phyloP scores from a whole-genome alignment of 345 rosid species.

The Brassica cretica region DNA sequence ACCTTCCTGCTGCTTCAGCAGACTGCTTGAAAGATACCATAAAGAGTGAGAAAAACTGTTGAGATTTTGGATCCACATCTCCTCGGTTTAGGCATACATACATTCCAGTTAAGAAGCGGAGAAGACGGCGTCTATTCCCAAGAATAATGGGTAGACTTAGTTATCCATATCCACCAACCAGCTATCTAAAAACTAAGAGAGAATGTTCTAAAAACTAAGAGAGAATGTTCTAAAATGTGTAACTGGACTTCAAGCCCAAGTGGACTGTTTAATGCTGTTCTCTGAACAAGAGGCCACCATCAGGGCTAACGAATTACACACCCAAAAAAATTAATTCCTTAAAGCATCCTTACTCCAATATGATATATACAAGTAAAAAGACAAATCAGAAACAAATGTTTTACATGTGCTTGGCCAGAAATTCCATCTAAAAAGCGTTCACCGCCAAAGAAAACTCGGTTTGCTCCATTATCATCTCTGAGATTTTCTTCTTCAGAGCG shows the following conservation, averaged over 20 bases:
- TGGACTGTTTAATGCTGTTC: slow-evolving; percentile 87
- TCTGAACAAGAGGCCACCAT: slow-evolving; percentile 47
- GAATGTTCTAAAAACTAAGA: slow-evolving; percentile 9
- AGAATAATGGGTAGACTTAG: slow-evolving; percentile 26
- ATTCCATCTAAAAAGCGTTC: slow-evolving; percentile 96
- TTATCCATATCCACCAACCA: slow-evolving; percentile 18
- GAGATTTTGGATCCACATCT: slow-evolving; percentile 82
- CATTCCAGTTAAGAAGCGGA: slow-evolving; percentile 89
- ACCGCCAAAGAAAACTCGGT: slow-evolving; percentile 98
- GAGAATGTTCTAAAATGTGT: slow-evolving; percentile 45
- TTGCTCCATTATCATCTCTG: slow-evolving; percentile 98
- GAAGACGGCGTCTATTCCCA: slow-evolving; percentile 82
- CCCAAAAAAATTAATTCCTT: slow-evolving; percentile 14
- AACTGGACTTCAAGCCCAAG: slow-evolving; percentile 98
- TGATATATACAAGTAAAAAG: slow-evolving; percentile 4
- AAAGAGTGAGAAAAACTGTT: slow-evolving; percentile 53
- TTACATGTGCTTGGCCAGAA: slow-evolving; percentile 95
- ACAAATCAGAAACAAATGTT: slow-evolving; percentile 26
- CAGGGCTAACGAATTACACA: slow-evolving; percentile 19
- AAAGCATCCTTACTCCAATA: not conserved
- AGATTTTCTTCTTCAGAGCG: slow-evolving; percentile 60
- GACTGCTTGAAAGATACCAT: slow-evolving; percentile 54
- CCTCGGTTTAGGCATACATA: slow-evolving; percentile 93
- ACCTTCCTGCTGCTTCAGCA: slow-evolving; percentile 90
- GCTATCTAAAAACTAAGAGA: slow-evolving; percentile 19